Conservation (phyloP, 2,329 filamentous ascomycete species). For the Colletotrichum destructivum region DNA sequence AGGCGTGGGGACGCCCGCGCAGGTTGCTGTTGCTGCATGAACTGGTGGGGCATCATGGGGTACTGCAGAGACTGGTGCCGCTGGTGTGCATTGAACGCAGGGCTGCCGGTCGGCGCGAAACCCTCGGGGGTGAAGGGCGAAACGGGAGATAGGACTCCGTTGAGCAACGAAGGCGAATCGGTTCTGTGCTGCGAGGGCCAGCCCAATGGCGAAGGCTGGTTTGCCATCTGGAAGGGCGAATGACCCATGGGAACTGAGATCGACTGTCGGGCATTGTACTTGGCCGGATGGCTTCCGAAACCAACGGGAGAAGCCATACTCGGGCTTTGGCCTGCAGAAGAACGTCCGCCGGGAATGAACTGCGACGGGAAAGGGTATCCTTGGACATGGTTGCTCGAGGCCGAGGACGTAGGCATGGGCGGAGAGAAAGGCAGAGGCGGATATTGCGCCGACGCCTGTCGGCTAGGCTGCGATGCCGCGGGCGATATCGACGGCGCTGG, state of each 20-base stretch:
- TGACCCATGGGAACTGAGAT: conserved; percentile 75
- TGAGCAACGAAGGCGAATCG: conserved; percentile 76
- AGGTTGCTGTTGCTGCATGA: conserved; percentile 69
- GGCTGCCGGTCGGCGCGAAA: conserved; percentile 58
- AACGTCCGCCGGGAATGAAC: conserved; percentile 73
- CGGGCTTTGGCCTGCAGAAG: conserved; percentile 75
- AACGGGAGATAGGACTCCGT: conserved; percentile 73
- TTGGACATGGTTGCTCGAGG: conserved; percentile 76
- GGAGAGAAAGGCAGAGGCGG: conserved; percentile 87
- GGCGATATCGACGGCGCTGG: conserved; percentile 76
- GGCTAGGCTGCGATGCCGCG: conserved; percentile 72
- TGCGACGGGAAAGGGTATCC: conserved; percentile 70
- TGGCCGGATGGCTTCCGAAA: conserved; percentile 71
- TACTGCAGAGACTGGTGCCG: conserved; percentile 74
- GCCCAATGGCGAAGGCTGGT: conserved; percentile 72
- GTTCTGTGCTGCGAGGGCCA: conserved; percentile 73
- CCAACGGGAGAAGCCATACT: conserved; percentile 82
- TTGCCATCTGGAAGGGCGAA: conserved; percentile 78
- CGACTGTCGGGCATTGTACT: conserved; percentile 80
- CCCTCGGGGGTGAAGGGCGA: conserved; percentile 74
- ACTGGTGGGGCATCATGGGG: conserved; percentile 69
- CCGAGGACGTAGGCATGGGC: conserved; percentile 84
- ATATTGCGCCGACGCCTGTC: conserved; percentile 81
- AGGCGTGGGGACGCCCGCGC: conserved; percentile 73
- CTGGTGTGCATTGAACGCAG: conserved; percentile 64